Evolutionary conservation across 129 eudicot genomes (phyloP), one percentile per base, ranked within the genome.

Genomic region (Calendula officinalis): DNA sequence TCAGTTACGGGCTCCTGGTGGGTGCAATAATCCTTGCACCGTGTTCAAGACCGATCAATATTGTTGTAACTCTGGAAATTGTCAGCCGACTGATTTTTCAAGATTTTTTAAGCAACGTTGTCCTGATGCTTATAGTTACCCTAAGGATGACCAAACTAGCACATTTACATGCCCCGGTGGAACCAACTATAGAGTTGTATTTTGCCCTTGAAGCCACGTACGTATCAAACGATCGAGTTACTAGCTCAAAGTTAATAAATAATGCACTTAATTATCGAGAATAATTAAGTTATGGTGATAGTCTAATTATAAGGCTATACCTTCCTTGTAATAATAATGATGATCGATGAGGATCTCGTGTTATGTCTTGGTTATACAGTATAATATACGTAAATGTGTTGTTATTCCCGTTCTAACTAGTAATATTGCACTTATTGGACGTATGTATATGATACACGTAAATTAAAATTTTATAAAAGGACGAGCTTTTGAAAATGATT

Each of bases 11-110:
- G 74, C 78, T 6, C 47, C 79, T 1, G 81, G 84, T 7, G 95
- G 95, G 14, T 87, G 95, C 41, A 68, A 78, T 35, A 79, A 84
- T 48, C 91, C 88, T 1, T 84, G 91, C 75, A 81, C 88, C 0
- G 83, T 74, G 45, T 87, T 22, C 17, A 75, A 53, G 42, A 66
- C 64, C 0, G 63, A 78, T 35, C 13, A 58, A 41, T 83, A 81
- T 58, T 87, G 95, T 42, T 87, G 90, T 8, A 82, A 39, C 61
- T 3, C 67, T 0, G 80, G 85, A 3, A 54, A 2, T 0, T 87
- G 95, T 61, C 66, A 61, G 10, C 82, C 95, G 0, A 84, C 84
- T 3, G n/a, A 36, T 0, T 68, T 3, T 1, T 83, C 95, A 0
- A 76, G 34, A 69, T 83, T 75, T 58, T 84, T 87, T 34, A 87